phyloP scores from a whole-genome alignment of 768 basidiomycete species.

The Psilocybe cyanescens region DNA sequence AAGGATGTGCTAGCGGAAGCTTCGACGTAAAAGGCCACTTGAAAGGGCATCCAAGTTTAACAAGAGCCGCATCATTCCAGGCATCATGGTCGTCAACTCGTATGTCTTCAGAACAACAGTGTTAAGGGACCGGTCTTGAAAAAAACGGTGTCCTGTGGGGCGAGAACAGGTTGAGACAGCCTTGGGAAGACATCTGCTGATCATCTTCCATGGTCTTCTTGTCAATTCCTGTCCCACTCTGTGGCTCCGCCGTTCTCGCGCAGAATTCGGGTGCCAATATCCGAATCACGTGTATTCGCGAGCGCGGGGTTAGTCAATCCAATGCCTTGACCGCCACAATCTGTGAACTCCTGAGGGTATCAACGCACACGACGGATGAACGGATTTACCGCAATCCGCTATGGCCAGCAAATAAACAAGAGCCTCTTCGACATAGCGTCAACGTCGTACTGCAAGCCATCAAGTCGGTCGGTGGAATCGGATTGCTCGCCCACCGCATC shows the following conservation, averaged over 20 bases:
- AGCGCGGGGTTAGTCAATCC: slow-evolving; percentile 7
- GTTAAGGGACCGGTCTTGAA: slow-evolving; percentile 7
- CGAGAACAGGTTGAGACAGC: slow-evolving; percentile 5
- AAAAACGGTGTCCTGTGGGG: slow-evolving; percentile 4
- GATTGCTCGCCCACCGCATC: background rate
- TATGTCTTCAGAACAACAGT: slow-evolving; percentile 18
- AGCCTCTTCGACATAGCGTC: background rate
- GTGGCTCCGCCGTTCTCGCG: slow-evolving; percentile 10
- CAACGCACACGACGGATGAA: background rate
- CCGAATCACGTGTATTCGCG: slow-evolving; percentile 18
- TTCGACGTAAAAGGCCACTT: slow-evolving; percentile 4
- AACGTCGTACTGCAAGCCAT: background rate
- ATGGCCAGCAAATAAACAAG: background rate
- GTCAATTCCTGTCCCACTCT: slow-evolving; percentile 1
- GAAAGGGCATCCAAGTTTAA: slow-evolving; percentile 6
- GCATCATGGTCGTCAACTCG: slow-evolving; percentile 14
- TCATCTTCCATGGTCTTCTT: slow-evolving; percentile 1
- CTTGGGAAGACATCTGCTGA: slow-evolving; percentile 17
- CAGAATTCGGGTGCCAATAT: slow-evolving; percentile 10
- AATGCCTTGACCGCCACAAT: background rate
- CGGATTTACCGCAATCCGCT: slow-evolving; percentile 1
- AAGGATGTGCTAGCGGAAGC: background rate
- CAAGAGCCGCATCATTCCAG: slow-evolving; percentile 8
- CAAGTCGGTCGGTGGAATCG: slow-evolving; percentile 3
- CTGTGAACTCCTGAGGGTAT: background rate